Percentiles rank a stretch among this genome's conserved stretches.
Evolutionary conservation across 805 yeast genomes (phyloP).

Genomic region (Myxozyma udenii): DNA sequence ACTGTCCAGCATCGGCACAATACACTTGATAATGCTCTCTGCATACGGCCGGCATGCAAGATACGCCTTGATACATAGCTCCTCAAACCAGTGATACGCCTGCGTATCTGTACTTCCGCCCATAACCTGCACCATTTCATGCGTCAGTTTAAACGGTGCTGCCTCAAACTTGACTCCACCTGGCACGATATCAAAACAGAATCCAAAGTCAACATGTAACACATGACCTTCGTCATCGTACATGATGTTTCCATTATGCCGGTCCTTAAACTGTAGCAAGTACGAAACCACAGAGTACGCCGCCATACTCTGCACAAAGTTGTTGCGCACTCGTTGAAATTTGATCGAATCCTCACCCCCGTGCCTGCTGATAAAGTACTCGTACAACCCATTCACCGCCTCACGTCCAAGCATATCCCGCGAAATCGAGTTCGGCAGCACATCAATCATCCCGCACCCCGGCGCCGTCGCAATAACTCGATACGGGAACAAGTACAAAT

Average conservation of each 20-base stretch:
- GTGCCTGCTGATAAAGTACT: slow-evolving; percentile 84
- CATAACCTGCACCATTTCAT: slow-evolving; percentile 93
- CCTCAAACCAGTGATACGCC: slow-evolving; percentile 91
- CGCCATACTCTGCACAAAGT: slow-evolving; percentile 89
- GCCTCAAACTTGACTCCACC: slow-evolving; percentile 98
- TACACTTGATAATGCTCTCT: slow-evolving; percentile 80
- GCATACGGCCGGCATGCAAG: slow-evolving; percentile 83
- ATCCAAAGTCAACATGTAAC: slow-evolving; percentile 95
- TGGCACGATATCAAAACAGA: slow-evolving; percentile 97
- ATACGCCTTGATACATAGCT: slow-evolving; percentile 87
- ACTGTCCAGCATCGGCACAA: slow-evolving; percentile 87
- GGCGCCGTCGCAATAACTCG: slow-evolving; percentile 98
- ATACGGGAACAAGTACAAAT: slow-evolving; percentile 86
- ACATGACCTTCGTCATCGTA: slow-evolving; percentile 92
- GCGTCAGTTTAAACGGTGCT: slow-evolving; percentile 95
- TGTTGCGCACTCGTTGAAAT: slow-evolving; percentile 87
- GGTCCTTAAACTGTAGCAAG: slow-evolving; percentile 85
- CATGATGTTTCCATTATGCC: slow-evolving; percentile 98
- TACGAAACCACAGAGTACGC: slow-evolving; percentile 90
- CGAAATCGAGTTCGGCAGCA: slow-evolving; percentile 88
- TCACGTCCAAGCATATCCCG: slow-evolving; percentile 99
- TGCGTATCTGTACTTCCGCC: slow-evolving; percentile 87
- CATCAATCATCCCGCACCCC: slow-evolving; percentile 98
- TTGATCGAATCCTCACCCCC: slow-evolving; percentile 91
- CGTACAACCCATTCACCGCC: slow-evolving; percentile 94